Evolutionary conservation across 805 yeast genomes (phyloP), one percentile per base, ranked within the genome.

Genomic region (Kuraishia ogatae): DNA sequence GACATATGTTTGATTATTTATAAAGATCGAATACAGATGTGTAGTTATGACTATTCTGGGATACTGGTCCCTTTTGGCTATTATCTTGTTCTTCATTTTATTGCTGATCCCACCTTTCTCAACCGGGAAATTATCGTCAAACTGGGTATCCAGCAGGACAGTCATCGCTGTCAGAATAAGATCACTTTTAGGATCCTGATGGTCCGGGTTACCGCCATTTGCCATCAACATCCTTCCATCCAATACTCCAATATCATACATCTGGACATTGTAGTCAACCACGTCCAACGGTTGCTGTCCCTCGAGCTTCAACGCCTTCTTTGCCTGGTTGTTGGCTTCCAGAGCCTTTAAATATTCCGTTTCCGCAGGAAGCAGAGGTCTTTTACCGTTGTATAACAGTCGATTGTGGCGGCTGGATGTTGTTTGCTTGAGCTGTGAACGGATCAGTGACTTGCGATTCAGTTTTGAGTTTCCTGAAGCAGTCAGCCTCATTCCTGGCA

Each of bases 11-110:
- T 82, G 80, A 48, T 72, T 67, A 23, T 69, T 64, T 15, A 72
- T 72, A 54, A 73, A 77, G 11, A 81, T 59, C 1, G 84, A 68
- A 59, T 82, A 82, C 2, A 82, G 59, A 57, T 81, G 85, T 35
- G 73, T 72, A 13, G 72, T 57, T 1, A 80, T 70, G 8, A 79
- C 66, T 43, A 78, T 58, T 10, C 74, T 65, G 0, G 83, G 81
- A 52, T 62, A 65, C 2, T 59, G 53, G 13, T 52, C 23, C 43
- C 68, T 57, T 21, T 57, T 59, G 28, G 57, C 51, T 5, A 49
- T 49, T 13, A 64, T 59, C 39, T 58, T 61, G 17, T 59, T 56
- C 50, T 58, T 65, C 21, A 61, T 59, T 15, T 52, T 58, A 26
- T 56, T 57, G 1, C 65, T 61, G 10, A 66, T 53, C 15, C 60